Evolutionary conservation across 257 asterid species (phyloP).

Genomic region (Petrea volubilis): DNA sequence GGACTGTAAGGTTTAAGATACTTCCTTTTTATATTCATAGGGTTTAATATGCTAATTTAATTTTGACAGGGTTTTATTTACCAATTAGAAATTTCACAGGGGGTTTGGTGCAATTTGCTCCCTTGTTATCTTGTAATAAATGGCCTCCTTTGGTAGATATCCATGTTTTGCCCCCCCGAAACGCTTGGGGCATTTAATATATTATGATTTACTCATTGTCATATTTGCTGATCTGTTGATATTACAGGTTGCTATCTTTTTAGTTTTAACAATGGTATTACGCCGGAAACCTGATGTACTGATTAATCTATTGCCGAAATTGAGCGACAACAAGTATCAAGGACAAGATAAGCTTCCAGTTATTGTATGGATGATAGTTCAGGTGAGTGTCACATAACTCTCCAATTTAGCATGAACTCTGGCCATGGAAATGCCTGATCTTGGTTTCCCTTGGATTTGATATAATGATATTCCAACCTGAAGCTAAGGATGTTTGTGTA

Average conservation of each 20-base stretch:
- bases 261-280: slow-evolving; percentile 67
- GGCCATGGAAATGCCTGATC: not conserved
- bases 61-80: too few relatives aligned
- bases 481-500: slow-evolving; percentile 24
- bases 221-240: slow-evolving; percentile 1
- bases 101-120: too few relatives aligned
- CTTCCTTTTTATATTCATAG: too few relatives aligned
- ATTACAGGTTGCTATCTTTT: slow-evolving; percentile 75
- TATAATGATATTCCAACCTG: slow-evolving; percentile 25
- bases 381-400: slow-evolving; percentile 41
- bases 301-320: slow-evolving; percentile 47
- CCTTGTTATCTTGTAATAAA: too few relatives aligned
- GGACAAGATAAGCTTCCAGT: slow-evolving; percentile 80
- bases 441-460: slow-evolving; percentile 8
- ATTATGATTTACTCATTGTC: too few relatives aligned
- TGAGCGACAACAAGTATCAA: slow-evolving; percentile 71
- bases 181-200: too few relatives aligned
- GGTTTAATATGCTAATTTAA: too few relatives aligned
- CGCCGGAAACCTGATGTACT: slow-evolving; percentile 77
- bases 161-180: too few relatives aligned
- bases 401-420: not conserved
- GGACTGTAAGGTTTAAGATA: too few relatives aligned
- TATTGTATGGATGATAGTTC: slow-evolving; percentile 69
- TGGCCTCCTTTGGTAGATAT: too few relatives aligned
- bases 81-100: too few relatives aligned